A percentile compares a stretch with the other conserved stretches of the same genome.
Conservation (phyloP, 2,329 filamentous ascomycete species). For the Coniella vitis region DNA sequence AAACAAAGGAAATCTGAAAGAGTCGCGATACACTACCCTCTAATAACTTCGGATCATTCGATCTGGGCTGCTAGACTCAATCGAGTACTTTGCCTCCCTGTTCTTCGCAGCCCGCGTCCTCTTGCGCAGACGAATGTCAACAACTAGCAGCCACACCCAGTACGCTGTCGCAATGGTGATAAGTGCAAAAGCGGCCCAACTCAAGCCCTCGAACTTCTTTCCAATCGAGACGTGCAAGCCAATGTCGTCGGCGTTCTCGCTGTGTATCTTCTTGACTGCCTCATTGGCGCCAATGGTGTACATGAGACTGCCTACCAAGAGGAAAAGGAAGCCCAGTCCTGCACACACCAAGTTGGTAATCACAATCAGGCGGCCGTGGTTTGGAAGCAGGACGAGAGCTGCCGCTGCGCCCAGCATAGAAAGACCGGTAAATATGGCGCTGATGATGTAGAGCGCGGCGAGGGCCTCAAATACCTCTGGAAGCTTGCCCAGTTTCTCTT, state of each 20-base stretch:
- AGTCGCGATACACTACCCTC: too few species aligned
- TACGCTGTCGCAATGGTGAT: constrained; percentile 34
- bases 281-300: constrained; percentile 35
- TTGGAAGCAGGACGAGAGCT: constrained; percentile 22
- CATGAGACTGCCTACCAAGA: constrained; percentile 36
- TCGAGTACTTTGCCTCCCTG: constrained; percentile 6
- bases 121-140: constrained; percentile 24
- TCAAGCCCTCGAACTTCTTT: constrained; percentile 36
- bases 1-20: too few species aligned
- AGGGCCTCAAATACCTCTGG: constrained; percentile 41
- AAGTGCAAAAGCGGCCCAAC: constrained; percentile 40
- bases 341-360: constrained; percentile 33
- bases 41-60: neutral
- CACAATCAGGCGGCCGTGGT: constrained; percentile 16
- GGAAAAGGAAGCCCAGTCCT: constrained; percentile 28
- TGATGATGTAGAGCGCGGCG: constrained; percentile 43
- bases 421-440: constrained; percentile 34
- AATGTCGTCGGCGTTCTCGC: constrained; percentile 34
- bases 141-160: constrained; percentile 32
- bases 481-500: constrained; percentile 41
- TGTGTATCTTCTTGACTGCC: constrained; percentile 32
- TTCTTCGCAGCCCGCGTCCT: constrained; percentile 13
- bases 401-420: constrained; percentile 33
- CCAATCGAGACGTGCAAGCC: constrained; percentile 39
- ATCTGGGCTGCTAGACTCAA: constrained; percentile 7